Percentiles rank a stretch among this genome's conserved stretches.
Evolutionary conservation across 2,329 filamentous ascomycete species (phyloP).

Genomic region (Verticillium tricorpus): DNA sequence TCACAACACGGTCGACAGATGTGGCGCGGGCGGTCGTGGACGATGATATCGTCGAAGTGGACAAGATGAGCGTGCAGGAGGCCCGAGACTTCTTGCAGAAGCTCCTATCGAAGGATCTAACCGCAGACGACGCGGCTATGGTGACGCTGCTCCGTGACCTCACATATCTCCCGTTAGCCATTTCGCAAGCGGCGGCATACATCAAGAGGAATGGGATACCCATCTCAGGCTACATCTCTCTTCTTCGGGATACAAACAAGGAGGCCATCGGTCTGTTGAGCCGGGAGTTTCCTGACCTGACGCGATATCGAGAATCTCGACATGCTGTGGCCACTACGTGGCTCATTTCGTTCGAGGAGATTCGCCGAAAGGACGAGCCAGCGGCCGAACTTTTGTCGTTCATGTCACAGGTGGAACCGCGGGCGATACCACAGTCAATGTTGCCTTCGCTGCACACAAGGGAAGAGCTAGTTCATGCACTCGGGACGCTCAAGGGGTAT

Average conservation of each 20-base stretch:
- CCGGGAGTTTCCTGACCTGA: conserved; percentile 26
- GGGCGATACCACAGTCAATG: conserved; percentile 30
- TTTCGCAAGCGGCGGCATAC: background rate
- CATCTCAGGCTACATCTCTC: background rate
- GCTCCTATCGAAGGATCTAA: background rate
- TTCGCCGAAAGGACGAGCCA: conserved; percentile 17
- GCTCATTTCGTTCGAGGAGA: conserved; percentile 35
- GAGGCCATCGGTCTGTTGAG: conserved; percentile 20
- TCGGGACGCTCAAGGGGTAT: conserved; percentile 27
- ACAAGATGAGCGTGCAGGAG: background rate
- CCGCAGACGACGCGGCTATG: background rate
- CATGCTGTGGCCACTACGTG: conserved; percentile 33
- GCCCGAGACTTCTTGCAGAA: background rate
- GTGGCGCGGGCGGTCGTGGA: background rate
- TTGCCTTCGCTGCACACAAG: conserved; percentile 15
- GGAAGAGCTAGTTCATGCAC: conserved; percentile 4
- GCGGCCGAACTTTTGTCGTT: conserved; percentile 33
- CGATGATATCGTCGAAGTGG: background rate
- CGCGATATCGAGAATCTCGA: conserved; percentile 22
- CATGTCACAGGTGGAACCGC: conserved; percentile 33
- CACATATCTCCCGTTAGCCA: background rate
- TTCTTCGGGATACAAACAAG: background rate
- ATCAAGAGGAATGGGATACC: background rate
- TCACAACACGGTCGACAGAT: background rate
- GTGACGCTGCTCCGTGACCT: background rate